Evolutionary conservation across 1,139 yeast species (phyloP), one percentile per base, ranked within the genome.

Genomic region (Geotrichum australiense): DNA sequence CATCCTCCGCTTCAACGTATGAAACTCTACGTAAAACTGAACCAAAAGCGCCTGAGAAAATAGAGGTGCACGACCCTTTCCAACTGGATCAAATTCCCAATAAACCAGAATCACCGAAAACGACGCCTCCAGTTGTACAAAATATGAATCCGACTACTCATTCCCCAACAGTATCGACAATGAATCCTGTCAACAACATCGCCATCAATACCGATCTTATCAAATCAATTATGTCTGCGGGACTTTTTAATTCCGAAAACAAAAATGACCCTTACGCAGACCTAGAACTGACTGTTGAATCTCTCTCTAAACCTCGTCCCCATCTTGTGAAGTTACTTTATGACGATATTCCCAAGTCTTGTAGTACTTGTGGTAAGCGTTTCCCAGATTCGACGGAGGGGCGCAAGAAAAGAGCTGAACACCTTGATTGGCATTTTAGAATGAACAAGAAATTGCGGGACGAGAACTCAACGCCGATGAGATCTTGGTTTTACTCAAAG

Each of bases 341-440:
- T 55, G 74, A 70, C 3, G 64, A 71, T 18, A 76, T 81, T 55
- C 78, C 94, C 4, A 74, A 83, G 47, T 91, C 86, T 61, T 93
- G 98, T 66, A 75, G 84, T 14, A 78, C 81, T 15, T 93, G 98
- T 64, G 94, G 96, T 24, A 85, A 84, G 57, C 68, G 99, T 49
- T 93, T 89, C 58, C 70, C 76, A 5, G 73, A 74, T 40, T 75
- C 80, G 34, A 67, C 65, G 1, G 74, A 71, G 41, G 94, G 93
- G 2, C 68, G 71, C 14, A 65, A 62, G 18, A 70, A 73, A 45
- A 71, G 81, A 47, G 63, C 69, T 35, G 69, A 70, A 6, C 98
- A 91, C 62, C 66, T 86, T 53, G 98, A 91, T 63, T 91, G 97
- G 97, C 98, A 91, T 66, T 87, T 87, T 67, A 75, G 97, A 56